These are phyloP conservation scores for Nothopassalora personata DNA, from an alignment of 2,329 filamentous ascomycete species.

Conservation along the genomic window DNA sequence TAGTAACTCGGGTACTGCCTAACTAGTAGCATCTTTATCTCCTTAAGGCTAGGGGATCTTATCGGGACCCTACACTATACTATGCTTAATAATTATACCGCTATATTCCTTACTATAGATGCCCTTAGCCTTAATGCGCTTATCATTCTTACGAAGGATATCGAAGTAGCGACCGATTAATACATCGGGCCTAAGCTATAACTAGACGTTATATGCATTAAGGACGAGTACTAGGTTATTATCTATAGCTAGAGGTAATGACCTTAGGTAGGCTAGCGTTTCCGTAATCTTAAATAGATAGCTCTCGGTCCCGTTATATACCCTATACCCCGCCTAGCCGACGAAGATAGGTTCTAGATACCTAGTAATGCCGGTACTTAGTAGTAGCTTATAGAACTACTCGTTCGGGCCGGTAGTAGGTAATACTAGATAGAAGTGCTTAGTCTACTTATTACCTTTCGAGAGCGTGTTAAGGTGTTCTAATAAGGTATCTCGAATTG, in stretches of 20 bases:
- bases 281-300: slow-evolving; percentile 29
- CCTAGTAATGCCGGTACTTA: slow-evolving; percentile 21
- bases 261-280: slow-evolving; percentile 24
- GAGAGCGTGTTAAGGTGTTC: slow-evolving; percentile 8
- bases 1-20: slow-evolving; percentile 26
- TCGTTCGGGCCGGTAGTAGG: slow-evolving; percentile 17
- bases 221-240: slow-evolving; percentile 58
- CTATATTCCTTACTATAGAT: slow-evolving; percentile 12
- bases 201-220: slow-evolving; percentile 60
- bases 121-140: slow-evolving; percentile 30
- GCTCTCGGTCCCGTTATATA: slow-evolving; percentile 31
- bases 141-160: slow-evolving; percentile 50
- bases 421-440: slow-evolving; percentile 15
- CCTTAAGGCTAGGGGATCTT: slow-evolving; percentile 30
- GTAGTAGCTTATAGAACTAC: slow-evolving; percentile 18
- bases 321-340: slow-evolving; percentile 21
- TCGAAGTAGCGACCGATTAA: slow-evolving; percentile 58
- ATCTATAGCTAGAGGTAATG: slow-evolving; percentile 19
- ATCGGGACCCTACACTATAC: slow-evolving; percentile 29
- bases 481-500: slow-evolving; percentile 11
- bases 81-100: slow-evolving; percentile 18
- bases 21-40: slow-evolving; percentile 21
- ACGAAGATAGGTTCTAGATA: slow-evolving; percentile 26
- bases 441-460: neutral
- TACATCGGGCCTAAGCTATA: slow-evolving; percentile 60